Base-by-base conservation (phyloP, 495 filamentous ascomycete species). In the Penicillium nucicola region DNA sequence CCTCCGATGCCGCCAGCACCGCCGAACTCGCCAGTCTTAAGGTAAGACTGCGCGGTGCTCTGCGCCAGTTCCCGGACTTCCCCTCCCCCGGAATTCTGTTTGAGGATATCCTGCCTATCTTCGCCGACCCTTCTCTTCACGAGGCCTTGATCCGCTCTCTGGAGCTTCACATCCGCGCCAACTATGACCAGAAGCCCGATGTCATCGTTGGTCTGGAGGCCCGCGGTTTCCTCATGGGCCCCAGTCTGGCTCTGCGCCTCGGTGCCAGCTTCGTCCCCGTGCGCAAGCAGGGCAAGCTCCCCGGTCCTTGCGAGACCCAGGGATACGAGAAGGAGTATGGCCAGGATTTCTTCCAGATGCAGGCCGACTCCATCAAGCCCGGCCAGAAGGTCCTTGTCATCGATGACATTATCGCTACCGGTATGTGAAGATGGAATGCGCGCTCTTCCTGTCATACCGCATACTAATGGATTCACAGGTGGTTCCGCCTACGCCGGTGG, bases 331-430 rank as follows among this genome's bases (percentile, higher is more conserved):
- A 99, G 79, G 95, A 99, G 73, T 99, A 99, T 66, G 95, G 95
- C 20, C 80, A 86, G 74, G 95, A 99, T 68, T 88, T 84, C 65
- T 97, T 99, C 76, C 87, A 97, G 79, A 95, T 97, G 75, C 95
- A 99, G 75, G 73, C 72, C 43, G 90, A 85, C 68, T 83, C 84
- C 11, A 84, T 97, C 62, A 87, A 88, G 77, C 77, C 81, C 33
- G 95, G 92, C 15, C 89, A 96, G 79, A 86, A 83, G 65, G 92
- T 96, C 15, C 69, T 99, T 52, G 79, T 99, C 42, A 87, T 99
- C 35, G 93, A 99, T 66, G 93, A 99, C 67, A 92, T 99, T 60
- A 97, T 99, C 71, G 93, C 93, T 30, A 99, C 93, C 53, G 93
- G 93, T 95, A 78, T 67, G 84, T 69, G 17, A n/a, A n/a, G n/a